These are phyloP conservation scores for Patellifolia procumbens DNA, from an alignment of 179 eudicot genomes.

Conservation along the genomic window DNA sequence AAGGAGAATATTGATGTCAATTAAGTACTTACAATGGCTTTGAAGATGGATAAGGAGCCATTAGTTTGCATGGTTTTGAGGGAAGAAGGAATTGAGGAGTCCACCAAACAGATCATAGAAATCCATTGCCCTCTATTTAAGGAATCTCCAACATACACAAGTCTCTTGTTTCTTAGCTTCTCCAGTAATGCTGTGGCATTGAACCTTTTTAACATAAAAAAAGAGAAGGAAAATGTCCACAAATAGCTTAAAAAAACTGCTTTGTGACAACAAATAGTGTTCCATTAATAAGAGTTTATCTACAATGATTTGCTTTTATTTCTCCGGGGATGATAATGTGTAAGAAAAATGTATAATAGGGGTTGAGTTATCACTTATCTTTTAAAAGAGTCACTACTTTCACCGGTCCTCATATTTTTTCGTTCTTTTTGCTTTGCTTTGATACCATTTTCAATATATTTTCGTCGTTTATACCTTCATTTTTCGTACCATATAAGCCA, in stretches of 20 bases:
- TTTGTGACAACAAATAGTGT: not conserved
- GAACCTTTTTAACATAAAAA: constrained; percentile 37
- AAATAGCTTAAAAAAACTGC: not conserved
- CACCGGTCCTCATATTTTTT: too few species aligned
- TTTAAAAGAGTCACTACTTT: too few species aligned
- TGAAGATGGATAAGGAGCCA: constrained; percentile 48
- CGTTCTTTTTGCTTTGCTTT: too few species aligned
- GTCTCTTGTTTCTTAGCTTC: constrained; percentile 56
- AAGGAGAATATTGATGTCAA: too few species aligned
- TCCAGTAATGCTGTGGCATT: constrained; percentile 49
- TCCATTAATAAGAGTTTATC: not conserved
- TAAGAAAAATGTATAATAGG: too few species aligned
- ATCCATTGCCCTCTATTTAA: constrained; percentile 63
- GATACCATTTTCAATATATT: too few species aligned
- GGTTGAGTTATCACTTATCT: too few species aligned
- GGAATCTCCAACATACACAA: constrained; percentile 70
- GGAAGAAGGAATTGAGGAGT: constrained; percentile 36
- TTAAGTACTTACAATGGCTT: constrained; percentile 43
- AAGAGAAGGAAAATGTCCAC: not conserved
- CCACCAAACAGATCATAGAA: constrained; percentile 64
- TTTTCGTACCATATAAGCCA: too few species aligned
- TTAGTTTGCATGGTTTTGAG: constrained; percentile 35
- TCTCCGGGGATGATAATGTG: too few species aligned
- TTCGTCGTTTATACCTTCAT: too few species aligned
- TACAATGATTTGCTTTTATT: not conserved